phyloP scores from a whole-genome alignment of 2,329 filamentous ascomycete species.

The Daldinia eschscholtzii region DNA sequence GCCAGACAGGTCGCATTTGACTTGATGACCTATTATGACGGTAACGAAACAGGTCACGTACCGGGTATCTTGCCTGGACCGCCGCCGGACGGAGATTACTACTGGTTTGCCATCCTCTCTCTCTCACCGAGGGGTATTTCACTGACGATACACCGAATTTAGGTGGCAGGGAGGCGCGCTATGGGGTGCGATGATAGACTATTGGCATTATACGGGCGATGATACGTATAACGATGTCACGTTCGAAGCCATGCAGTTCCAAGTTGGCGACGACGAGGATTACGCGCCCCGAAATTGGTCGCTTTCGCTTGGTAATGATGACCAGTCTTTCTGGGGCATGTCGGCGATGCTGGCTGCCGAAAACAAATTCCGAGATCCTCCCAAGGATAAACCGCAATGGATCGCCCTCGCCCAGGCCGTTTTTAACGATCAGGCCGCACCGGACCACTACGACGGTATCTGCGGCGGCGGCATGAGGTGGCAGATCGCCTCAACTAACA shows the following conservation, averaged over 20 bases:
- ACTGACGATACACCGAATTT: slow-evolving; percentile 17
- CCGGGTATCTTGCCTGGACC: slow-evolving; percentile 49
- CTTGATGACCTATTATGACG: slow-evolving; percentile 48
- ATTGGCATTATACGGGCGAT: slow-evolving; percentile 68
- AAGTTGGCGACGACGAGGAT: slow-evolving; percentile 59
- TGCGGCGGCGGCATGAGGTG: slow-evolving; percentile 74
- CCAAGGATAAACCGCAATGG: slow-evolving; percentile 66
- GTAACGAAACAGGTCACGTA: slow-evolving; percentile 60
- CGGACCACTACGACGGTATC: slow-evolving; percentile 67
- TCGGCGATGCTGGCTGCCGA: slow-evolving; percentile 73
- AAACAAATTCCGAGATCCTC: slow-evolving; percentile 68
- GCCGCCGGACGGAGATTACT: slow-evolving; percentile 49
- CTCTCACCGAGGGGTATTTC: background rate
- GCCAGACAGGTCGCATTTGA: slow-evolving; percentile 48
- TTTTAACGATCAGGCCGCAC: slow-evolving; percentile 70
- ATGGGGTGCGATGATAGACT: slow-evolving; percentile 66
- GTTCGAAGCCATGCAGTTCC: slow-evolving; percentile 59
- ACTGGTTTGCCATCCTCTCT: slow-evolving; percentile 44
- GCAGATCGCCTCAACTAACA: slow-evolving; percentile 74
- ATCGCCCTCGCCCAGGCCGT: slow-evolving; percentile 73
- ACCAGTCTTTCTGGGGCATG: slow-evolving; percentile 74
- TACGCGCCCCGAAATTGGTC: slow-evolving; percentile 62
- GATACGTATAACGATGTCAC: slow-evolving; percentile 62
- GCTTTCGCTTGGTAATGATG: slow-evolving; percentile 63
- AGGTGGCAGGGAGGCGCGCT: slow-evolving; percentile 69